These are phyloP conservation scores for Tulasnella sp. DNA, from an alignment of 768 basidiomycete genomes.

Conservation along the genomic window DNA sequence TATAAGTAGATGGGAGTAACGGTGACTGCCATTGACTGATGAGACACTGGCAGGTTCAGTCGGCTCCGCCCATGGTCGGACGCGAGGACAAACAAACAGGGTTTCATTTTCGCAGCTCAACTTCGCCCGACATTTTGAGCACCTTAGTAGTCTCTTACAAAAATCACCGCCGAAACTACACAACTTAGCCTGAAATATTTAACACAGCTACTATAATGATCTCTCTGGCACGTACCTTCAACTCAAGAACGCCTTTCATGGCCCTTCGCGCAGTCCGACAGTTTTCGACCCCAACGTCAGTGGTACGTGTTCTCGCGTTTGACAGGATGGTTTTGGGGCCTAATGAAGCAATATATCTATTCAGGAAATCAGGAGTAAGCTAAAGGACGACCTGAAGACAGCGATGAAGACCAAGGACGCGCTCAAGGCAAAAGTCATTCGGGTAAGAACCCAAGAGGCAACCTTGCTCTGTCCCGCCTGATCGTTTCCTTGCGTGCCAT, in stretches of 20 bases:
- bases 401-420: constrained; percentile 23
- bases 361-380: constrained; percentile 9
- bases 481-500: not conserved
- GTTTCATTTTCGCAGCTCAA: not conserved
- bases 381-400: constrained; percentile 20
- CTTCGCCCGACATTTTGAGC: constrained; percentile 2
- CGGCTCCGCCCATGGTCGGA: not conserved
- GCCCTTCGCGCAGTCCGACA: not conserved
- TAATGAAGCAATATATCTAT: not conserved
- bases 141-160: not conserved
- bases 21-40: not conserved
- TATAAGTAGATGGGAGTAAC: not conserved
- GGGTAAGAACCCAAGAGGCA: not conserved
- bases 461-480: not conserved
- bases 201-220: not conserved
- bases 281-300: constrained; percentile 6
- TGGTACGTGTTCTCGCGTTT: not conserved
- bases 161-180: not conserved
- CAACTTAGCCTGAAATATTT: no score
- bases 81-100: not conserved
- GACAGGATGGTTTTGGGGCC: not conserved
- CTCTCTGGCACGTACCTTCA: not conserved
- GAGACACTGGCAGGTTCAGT: not conserved
- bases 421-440: constrained; percentile 21
- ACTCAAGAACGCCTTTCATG: not conserved